A percentile compares a stretch with the other conserved stretches of the same genome.
These are phyloP conservation scores for Micromonas commoda DNA, from an alignment of 139 green algal genomes.

Conservation along the genomic window DNA sequence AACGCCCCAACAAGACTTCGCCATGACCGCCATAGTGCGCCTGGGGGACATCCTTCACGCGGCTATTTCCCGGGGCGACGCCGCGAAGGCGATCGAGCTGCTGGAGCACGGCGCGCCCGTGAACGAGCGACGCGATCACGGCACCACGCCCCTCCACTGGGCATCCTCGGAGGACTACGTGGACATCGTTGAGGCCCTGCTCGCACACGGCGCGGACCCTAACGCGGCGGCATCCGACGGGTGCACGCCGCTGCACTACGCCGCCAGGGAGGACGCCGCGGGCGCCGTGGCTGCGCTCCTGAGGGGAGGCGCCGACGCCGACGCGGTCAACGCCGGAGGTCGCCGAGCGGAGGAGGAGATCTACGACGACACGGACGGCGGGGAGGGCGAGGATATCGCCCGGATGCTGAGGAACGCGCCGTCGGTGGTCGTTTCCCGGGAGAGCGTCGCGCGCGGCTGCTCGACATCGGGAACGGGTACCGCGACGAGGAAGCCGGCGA, in stretches of 20 bases:
- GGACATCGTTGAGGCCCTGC: background rate
- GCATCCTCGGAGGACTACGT: background rate
- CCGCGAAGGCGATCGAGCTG: background rate
- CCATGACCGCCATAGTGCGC: background rate
- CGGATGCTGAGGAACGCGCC: background rate
- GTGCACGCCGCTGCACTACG: conserved; percentile 13
- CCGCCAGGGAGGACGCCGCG: background rate
- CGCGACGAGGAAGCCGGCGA: background rate
- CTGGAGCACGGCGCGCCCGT: background rate
- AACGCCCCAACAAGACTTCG: background rate
- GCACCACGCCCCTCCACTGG: conserved; percentile 1
- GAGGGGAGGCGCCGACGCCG: background rate
- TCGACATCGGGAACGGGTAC: too few species aligned
- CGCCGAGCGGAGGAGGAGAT: background rate
- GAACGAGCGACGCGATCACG: background rate
- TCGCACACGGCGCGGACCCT: background rate
- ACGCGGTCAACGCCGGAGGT: background rate
- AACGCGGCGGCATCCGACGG: background rate
- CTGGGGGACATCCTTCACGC: background rate
- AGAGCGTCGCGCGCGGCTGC: background rate
- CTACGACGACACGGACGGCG: background rate
- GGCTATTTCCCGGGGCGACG: background rate
- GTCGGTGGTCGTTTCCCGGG: background rate
- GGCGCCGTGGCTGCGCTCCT: background rate
- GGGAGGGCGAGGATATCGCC: background rate